Conservation (phyloP, 1,284 basidiomycete genomes). For the Peniophora sp. region DNA sequence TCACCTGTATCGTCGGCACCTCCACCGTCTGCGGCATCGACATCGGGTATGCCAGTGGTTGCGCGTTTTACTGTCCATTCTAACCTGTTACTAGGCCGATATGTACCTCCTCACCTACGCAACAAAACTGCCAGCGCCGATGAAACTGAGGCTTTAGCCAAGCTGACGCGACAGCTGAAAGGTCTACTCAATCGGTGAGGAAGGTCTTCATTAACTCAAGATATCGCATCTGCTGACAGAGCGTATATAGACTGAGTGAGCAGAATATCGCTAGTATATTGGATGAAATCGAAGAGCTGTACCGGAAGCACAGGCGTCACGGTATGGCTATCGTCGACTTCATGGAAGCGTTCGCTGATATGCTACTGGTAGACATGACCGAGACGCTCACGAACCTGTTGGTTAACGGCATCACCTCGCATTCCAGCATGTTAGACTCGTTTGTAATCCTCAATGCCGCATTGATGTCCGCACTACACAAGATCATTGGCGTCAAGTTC, state of each 20-base stretch:
- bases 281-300: slow-evolving; percentile 71
- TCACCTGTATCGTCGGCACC: too few relatives aligned
- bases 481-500: slow-evolving; percentile 85
- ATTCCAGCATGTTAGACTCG: slow-evolving; percentile 81
- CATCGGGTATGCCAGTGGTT: too few relatives aligned
- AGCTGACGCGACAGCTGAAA: slow-evolving; percentile 76
- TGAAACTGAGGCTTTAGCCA: slow-evolving; percentile 46
- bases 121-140: slow-evolving; percentile 23
- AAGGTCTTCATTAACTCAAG: not conserved
- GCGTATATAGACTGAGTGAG: slow-evolving; percentile 67
- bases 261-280: slow-evolving; percentile 84
- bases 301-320: slow-evolving; percentile 74
- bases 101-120: slow-evolving; percentile 63
- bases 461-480: slow-evolving; percentile 80
- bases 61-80: too few relatives aligned
- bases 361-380: slow-evolving; percentile 60
- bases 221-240: not conserved
- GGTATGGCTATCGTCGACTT: slow-evolving; percentile 33
- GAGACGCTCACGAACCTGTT: slow-evolving; percentile 74
- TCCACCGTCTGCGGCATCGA: too few relatives aligned
- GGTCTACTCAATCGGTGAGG: slow-evolving; percentile 82
- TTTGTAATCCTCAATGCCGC: slow-evolving; percentile 90
- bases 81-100: slow-evolving; percentile 29
- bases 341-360: not conserved
- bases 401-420: slow-evolving; percentile 77